Conservation (phyloP, 495 filamentous ascomycete genomes). For the Penicillium silybi region DNA sequence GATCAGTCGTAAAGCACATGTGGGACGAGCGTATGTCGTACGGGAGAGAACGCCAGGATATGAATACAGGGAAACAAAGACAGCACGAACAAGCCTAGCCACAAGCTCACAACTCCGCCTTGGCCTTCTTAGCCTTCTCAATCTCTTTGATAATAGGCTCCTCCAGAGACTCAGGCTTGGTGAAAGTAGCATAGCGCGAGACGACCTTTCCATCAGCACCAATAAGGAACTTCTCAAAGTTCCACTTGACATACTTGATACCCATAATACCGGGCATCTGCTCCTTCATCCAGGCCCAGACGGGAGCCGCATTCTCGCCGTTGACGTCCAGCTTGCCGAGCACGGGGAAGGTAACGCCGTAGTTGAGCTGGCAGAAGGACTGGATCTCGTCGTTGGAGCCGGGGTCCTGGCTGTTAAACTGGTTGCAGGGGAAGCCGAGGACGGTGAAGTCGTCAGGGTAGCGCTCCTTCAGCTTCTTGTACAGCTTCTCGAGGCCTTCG, state of each 20-base stretch:
- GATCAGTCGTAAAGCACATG: conserved; percentile 1
- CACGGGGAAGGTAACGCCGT: conserved; percentile 90
- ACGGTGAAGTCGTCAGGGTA: conserved; percentile 76
- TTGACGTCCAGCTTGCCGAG: conserved; percentile 93
- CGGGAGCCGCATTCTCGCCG: conserved; percentile 70
- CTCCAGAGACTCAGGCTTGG: conserved; percentile 80
- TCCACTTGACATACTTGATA: conserved; percentile 90
- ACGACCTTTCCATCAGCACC: conserved; percentile 81
- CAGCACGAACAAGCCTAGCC: conserved; percentile 12
- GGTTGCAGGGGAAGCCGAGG: conserved; percentile 97
- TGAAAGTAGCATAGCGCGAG: conserved; percentile 74
- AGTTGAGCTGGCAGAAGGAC: conserved; percentile 88
- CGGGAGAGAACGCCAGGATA: not conserved
- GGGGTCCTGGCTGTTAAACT: conserved; percentile 89
- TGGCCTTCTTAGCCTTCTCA: conserved; percentile 41
- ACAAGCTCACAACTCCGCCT: conserved; percentile 8
- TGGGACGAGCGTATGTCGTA: conserved; percentile 5
- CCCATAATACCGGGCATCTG: conserved; percentile 80
- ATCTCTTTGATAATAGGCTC: conserved; percentile 70
- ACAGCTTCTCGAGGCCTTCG: conserved; percentile 82
- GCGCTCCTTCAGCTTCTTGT: conserved; percentile 66
- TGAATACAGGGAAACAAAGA: not conserved
- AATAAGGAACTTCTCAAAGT: conserved; percentile 96
- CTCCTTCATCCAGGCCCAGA: conserved; percentile 87
- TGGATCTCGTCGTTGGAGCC: conserved; percentile 88